Evolutionary conservation across 2,329 filamentous ascomycete genomes (phyloP).

Genomic region (Fusarium sp.): DNA sequence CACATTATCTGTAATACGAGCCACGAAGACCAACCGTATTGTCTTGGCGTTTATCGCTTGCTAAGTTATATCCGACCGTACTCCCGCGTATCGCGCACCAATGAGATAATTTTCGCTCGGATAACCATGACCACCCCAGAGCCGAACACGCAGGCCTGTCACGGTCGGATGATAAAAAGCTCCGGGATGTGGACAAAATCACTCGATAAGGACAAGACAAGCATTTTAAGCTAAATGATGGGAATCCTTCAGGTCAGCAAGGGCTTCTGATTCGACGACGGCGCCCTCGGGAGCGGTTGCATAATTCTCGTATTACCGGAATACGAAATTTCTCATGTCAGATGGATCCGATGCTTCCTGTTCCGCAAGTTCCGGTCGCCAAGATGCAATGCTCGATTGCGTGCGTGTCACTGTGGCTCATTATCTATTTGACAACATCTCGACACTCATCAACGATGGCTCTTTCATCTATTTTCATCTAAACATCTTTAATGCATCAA

Average conservation of each 20-base stretch:
- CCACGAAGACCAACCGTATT: neutral
- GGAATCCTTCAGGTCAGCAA: neutral
- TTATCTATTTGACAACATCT: neutral
- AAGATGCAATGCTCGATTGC: neutral
- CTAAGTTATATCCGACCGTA: neutral
- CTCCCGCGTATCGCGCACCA: neutral
- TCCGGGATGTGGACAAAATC: neutral
- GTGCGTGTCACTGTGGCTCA: slow-evolving; percentile 1
- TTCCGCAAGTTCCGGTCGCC: neutral
- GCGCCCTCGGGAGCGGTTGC: neutral
- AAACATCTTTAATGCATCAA: neutral
- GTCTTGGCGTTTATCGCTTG: neutral
- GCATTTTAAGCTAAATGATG: neutral
- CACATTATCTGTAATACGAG: neutral
- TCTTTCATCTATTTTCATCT: neutral
- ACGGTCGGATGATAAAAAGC: neutral
- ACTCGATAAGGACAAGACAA: neutral
- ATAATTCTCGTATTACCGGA: neutral
- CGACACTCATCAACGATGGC: neutral
- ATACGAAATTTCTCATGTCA: slow-evolving; percentile 2
- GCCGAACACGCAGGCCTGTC: neutral
- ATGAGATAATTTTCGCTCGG: neutral
- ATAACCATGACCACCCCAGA: neutral
- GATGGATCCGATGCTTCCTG: slow-evolving; percentile 1
- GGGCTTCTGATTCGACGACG: neutral